Evolutionary conservation across 2,329 filamentous ascomycete genomes (phyloP).

Genomic region (Ophiostoma sp.): DNA sequence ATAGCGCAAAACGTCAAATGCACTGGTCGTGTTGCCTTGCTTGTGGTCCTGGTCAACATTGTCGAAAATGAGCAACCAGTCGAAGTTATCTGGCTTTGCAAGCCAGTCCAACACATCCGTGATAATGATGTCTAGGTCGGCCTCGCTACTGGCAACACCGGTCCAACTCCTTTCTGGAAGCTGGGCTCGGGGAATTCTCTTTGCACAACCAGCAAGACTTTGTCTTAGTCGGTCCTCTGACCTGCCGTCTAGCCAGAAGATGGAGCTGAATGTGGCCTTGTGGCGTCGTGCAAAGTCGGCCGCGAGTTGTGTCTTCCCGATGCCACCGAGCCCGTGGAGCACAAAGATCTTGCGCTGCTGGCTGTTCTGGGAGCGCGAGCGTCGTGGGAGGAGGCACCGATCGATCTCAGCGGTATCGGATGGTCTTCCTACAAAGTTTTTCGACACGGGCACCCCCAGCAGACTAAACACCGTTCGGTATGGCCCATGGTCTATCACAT

Average conservation of each 20-base stretch:
- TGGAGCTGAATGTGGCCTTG: constrained; percentile 28
- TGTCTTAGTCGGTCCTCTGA: constrained; percentile 31
- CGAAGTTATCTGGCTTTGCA: constrained; percentile 27
- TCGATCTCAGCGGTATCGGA: constrained; percentile 25
- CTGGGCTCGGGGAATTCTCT: constrained; percentile 28
- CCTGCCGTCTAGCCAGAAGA: constrained; percentile 34
- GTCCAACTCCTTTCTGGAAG: constrained; percentile 14
- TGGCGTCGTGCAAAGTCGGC: constrained; percentile 28
- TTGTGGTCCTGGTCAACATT: constrained; percentile 33
- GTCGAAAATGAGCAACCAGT: constrained; percentile 36
- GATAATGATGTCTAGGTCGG: constrained; percentile 26
- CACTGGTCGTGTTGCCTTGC: constrained; percentile 3
- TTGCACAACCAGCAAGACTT: constrained; percentile 29
- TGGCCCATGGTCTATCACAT: constrained; percentile 11
- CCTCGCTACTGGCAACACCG: constrained; percentile 7
- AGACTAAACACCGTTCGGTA: constrained; percentile 26
- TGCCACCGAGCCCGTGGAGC: constrained; percentile 26
- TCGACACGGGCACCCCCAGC: neutral
- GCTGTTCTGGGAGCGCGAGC: constrained; percentile 10
- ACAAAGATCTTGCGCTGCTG: constrained; percentile 23
- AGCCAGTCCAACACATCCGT: constrained; percentile 31
- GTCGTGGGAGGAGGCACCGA: constrained; percentile 24
- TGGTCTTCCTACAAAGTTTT: constrained; percentile 26
- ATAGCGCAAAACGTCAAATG: constrained; percentile 24
- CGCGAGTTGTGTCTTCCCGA: constrained; percentile 27